Base-by-base conservation (phyloP, 306 rosid species). In the Nissolia schottii region DNA sequence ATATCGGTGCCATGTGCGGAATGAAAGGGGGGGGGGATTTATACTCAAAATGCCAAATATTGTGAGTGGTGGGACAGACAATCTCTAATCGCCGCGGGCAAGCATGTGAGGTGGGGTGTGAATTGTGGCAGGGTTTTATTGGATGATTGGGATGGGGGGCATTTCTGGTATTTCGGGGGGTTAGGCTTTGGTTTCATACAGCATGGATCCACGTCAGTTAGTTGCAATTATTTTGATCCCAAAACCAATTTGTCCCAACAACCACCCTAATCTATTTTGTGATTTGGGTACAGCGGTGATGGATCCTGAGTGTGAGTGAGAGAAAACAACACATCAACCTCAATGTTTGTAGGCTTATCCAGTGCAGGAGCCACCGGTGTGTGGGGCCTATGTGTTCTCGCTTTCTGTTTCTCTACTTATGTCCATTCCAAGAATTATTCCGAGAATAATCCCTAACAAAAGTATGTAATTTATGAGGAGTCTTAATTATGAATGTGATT, bases 121-220 rank as follows among this genome's bases (percentile, higher is more conserved):
- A 27, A 6, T 67, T 32, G 81, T 82, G 87, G 88, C 31, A 35
- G 5, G 34, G 16, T 5, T 0, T 0, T 6, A 72, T 82, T 82
- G 75, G 83, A 2, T 1, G 8, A 6, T 1, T 24, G 35, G 8
- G 76, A 84, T 84, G 74, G 35, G 57, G 56, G 61, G 41, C 43
- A 77, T 46, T 7, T n/a, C n/a, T 32, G 7, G 38, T 38, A 1
- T 11, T 40, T 40, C 2, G 12, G 1, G 13, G 13, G 10, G 12
- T 9, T 41, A 14, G 7, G 11, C 43, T 37, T 13, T 37, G 51
- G 78, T 4, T 62, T n/a, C 25, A 37, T 83, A 83, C 90, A 82
- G 80, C 95, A 63, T 38, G 90, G 92, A 90, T 88, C 96, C 92
- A 92, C 98, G 89, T 90, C 89, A 87, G 73, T 25, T 3, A 1